Evolutionary conservation across 2,329 filamentous ascomycete species (phyloP).

Genomic region (Sarocladium strictum): DNA sequence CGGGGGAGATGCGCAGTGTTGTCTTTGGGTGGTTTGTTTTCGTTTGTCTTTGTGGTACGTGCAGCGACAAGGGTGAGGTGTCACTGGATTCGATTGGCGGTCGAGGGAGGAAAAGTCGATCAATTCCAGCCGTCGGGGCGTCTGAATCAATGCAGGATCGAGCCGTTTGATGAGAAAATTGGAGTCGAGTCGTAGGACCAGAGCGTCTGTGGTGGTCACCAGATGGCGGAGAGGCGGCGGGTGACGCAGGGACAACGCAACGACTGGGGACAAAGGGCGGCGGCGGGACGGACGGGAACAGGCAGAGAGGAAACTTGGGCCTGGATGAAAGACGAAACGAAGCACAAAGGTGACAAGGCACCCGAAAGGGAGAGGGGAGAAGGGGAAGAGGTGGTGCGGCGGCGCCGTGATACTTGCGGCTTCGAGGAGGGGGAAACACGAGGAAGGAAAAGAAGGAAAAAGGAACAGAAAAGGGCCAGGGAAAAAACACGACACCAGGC

Average conservation of each 20-base stretch:
- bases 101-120: not conserved
- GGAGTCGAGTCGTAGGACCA: slow-evolving; percentile 1
- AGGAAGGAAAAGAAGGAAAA: slow-evolving; percentile 13
- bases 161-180: not conserved
- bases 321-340: slow-evolving; percentile 26
- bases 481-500: not conserved
- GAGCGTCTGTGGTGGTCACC: not conserved
- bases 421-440: slow-evolving; percentile 8
- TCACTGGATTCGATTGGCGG: slow-evolving; percentile 5
- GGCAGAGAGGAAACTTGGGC: slow-evolving; percentile 18
- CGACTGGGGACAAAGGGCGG: slow-evolving; percentile 1
- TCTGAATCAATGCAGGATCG: not conserved
- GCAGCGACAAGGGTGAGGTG: not conserved
- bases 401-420: slow-evolving; percentile 20
- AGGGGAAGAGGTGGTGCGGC: slow-evolving; percentile 34
- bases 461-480: slow-evolving; percentile 12
- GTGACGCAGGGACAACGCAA: slow-evolving; percentile 9
- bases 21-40: slow-evolving; percentile 9
- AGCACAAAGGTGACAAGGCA: slow-evolving; percentile 32
- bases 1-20: slow-evolving; percentile 18
- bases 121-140: slow-evolving; percentile 7
- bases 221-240: slow-evolving; percentile 8
- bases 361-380: slow-evolving; percentile 28
- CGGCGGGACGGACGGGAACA: slow-evolving; percentile 9
- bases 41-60: slow-evolving; percentile 8